phyloP scores from a whole-genome alignment of 1,284 basidiomycete species.

The Irpex sp. region DNA sequence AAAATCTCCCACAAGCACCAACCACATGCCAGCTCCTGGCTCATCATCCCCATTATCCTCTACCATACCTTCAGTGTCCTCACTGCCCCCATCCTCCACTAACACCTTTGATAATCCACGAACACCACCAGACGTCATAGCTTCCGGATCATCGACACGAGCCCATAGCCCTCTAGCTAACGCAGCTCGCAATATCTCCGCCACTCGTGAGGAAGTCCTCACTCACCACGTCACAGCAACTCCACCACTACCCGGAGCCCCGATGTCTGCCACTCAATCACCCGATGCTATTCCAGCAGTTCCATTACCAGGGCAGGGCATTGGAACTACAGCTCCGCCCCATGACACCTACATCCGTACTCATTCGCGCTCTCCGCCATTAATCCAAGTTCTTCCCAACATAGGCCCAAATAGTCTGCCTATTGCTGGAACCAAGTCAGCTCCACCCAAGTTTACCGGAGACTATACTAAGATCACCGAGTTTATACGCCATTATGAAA shows the following conservation, averaged over 20 bases:
- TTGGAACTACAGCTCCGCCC: background rate
- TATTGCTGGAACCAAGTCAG: slow-evolving; percentile 3
- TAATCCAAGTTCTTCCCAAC: background rate
- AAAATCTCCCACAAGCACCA: background rate
- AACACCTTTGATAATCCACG: too few relatives aligned
- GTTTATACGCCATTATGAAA: slow-evolving; percentile 6
- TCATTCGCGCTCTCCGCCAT: background rate
- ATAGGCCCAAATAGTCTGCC: background rate
- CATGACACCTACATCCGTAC: background rate
- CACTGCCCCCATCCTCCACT: too few relatives aligned
- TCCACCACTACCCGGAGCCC: background rate
- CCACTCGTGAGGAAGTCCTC: background rate
- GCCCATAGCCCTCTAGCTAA: background rate
- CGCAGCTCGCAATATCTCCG: background rate
- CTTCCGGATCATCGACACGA: background rate
- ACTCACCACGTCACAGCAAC: background rate
- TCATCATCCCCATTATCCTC: background rate
- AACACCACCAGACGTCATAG: too few relatives aligned
- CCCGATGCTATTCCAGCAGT: too few relatives aligned
- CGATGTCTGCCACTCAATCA: too few relatives aligned
- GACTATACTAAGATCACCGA: background rate
- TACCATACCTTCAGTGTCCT: background rate
- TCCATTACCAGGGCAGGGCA: background rate
- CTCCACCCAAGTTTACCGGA: slow-evolving; percentile 6
- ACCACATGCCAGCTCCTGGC: background rate